phyloP scores from a whole-genome alignment of 495 filamentous ascomycete genomes.

The Tuber aestivum region DNA sequence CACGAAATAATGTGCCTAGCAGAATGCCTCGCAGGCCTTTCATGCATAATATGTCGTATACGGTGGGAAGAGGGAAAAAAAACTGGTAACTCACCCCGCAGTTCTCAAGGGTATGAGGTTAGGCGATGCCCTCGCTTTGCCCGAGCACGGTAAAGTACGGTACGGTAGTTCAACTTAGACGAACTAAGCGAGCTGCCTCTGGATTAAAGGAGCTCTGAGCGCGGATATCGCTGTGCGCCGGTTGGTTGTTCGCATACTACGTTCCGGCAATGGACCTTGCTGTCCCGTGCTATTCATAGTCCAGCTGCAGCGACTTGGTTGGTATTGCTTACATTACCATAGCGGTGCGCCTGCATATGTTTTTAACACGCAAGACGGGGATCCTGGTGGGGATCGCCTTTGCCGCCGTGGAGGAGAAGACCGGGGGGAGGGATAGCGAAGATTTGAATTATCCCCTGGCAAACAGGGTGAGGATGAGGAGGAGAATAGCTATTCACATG shows the following conservation, averaged over 20 bases:
- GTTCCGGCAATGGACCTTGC: background rate
- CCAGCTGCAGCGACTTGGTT: background rate
- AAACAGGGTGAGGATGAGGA: background rate
- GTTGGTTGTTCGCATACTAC: background rate
- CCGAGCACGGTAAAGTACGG: background rate
- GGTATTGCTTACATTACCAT: background rate
- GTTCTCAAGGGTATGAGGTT: background rate
- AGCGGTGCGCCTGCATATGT: background rate
- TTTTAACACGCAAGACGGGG: background rate
- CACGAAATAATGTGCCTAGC: background rate
- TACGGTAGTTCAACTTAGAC: background rate
- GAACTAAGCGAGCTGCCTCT: background rate
- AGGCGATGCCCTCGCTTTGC: background rate
- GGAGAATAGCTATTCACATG: background rate
- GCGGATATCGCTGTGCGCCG: background rate
- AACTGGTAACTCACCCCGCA: background rate
- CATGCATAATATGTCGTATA: background rate
- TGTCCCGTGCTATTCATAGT: background rate
- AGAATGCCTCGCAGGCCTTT: background rate
- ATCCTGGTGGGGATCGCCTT: background rate
- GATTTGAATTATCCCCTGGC: background rate
- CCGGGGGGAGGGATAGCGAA: background rate
- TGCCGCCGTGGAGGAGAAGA: background rate
- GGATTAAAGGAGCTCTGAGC: background rate
- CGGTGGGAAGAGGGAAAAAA: background rate